Conservation (phyloP, 768 basidiomycete genomes). For the Brasilioporus rufonigricans region DNA sequence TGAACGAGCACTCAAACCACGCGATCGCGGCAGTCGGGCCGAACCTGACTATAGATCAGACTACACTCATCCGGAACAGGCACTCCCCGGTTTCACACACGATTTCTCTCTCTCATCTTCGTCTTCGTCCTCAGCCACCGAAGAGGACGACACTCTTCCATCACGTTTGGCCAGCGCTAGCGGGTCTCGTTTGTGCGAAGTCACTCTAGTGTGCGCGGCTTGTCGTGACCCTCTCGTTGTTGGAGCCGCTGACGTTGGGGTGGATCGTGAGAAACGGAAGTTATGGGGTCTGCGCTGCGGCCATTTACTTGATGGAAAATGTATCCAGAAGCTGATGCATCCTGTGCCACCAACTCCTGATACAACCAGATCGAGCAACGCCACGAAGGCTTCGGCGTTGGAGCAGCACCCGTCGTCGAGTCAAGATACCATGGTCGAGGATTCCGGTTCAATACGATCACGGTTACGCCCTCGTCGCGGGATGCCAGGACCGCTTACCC, state of each 20-base stretch:
- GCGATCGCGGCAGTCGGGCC: constrained; percentile 7
- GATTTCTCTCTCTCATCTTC: constrained; percentile 51
- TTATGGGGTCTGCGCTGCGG: constrained; percentile 77
- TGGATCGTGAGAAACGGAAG: constrained; percentile 44
- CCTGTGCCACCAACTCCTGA: constrained; percentile 30
- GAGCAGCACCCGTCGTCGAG: background rate
- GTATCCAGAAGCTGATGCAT: constrained; percentile 55
- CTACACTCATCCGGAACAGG: constrained; percentile 63
- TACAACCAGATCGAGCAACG: constrained; percentile 6
- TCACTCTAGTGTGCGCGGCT: constrained; percentile 61
- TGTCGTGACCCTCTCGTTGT: constrained; percentile 66
- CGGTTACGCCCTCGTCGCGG: constrained; percentile 51
- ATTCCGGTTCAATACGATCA: constrained; percentile 48
- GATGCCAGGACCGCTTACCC: constrained; percentile 3
- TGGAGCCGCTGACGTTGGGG: constrained; percentile 45
- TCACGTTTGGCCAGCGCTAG: constrained; percentile 24
- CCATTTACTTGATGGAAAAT: constrained; percentile 78
- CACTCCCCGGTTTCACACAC: constrained; percentile 63
- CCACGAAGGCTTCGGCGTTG: constrained; percentile 14
- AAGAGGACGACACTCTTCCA: constrained; percentile 44
- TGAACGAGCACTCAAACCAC: constrained; percentile 25
- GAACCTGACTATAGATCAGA: constrained; percentile 48
- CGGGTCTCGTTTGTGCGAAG: constrained; percentile 28
- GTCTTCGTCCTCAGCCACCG: constrained; percentile 24
- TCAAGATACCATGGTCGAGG: constrained; percentile 32